Base-by-base conservation (phyloP, 208 protist genomes). In the Crithidia bombi region DNA sequence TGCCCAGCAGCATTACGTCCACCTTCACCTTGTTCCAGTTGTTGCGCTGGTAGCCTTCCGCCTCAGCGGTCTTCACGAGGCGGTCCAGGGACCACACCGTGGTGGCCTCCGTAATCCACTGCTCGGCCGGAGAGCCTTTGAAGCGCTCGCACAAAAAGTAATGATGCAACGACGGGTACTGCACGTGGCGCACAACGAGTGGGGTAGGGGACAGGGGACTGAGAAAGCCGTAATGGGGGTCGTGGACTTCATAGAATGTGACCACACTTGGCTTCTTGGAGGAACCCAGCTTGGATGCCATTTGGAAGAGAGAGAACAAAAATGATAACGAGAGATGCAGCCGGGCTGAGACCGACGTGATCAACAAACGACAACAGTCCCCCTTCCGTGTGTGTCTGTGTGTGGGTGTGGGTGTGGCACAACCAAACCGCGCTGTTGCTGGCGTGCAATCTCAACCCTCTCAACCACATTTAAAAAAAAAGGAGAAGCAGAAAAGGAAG, bases 141-240 rank as follows among this genome's bases (percentile, higher is more conserved):
- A 95, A 95, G 43, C 88, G 83, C 74, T 95, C 85, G 38, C 84
- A 87, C 11, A 95, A 81, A 61, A 95, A 95, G 73, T 90, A 95
- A 59, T 95, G 90, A 39, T 95, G 88, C 38, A 92, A 54, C 1
- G 84, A 91, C 12, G 88, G 87, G 63, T 93, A 95, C 78, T 91
- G 76, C 23, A 77, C 70, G 63, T 95, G 90, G 19, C 87, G 85
- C 52, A 93, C 81, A 23, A 93, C 80, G n/a, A 95, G 59, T 5
- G 88, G 84, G 41, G 87, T 89, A 15, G 90, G 86, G 17, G 86
- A 93, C 46, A 95, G 79, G 10, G 88, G 86, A 46, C 86, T 93
- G 25, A 95, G 86, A 49, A 81, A 69, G 26, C 90, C 90, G 62
- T 92, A 95, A 26, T 86, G 79, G 14, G 73, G 74, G 44, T 95